Evolutionary conservation across 345 rosid species (phyloP).

Genomic region (Zanthoxylum bungeanum): DNA sequence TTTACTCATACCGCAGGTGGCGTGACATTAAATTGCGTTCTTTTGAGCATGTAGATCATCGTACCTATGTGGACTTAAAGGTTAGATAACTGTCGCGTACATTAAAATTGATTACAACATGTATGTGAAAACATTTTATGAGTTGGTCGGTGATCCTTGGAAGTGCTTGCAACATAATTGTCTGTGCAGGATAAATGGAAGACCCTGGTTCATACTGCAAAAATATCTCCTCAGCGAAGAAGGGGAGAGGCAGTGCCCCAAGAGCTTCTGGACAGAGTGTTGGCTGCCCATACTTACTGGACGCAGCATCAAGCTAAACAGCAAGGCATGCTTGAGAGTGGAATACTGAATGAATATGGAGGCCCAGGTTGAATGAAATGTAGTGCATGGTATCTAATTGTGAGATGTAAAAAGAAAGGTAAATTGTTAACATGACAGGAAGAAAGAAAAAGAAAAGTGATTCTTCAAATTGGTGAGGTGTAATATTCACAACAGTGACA

Average conservation of each 20-base stretch:
- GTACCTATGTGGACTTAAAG: slow-evolving; percentile 88
- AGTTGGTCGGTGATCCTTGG: background rate
- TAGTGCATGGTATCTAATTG: slow-evolving; percentile 24
- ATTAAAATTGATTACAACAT: background rate
- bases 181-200: slow-evolving; percentile 92
- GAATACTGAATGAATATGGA: slow-evolving; percentile 23
- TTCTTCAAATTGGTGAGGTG: slow-evolving; percentile 35
- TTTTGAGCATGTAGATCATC: slow-evolving; percentile 67
- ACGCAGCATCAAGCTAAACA: slow-evolving; percentile 78
- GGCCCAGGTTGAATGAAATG: slow-evolving; percentile 16
- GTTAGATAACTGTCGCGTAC: slow-evolving; percentile 25
- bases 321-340: slow-evolving; percentile 47
- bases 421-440: slow-evolving; percentile 33
- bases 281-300: slow-evolving; percentile 85
- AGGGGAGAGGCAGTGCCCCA: slow-evolving; percentile 98
- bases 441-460: slow-evolving; percentile 19
- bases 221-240: slow-evolving; percentile 83
- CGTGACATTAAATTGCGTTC: slow-evolving; percentile 75
- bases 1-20: slow-evolving; percentile 57
- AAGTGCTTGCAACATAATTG: background rate
- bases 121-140: background rate
- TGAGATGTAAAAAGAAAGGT: slow-evolving; percentile 26
- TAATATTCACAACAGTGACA: slow-evolving; percentile 35
- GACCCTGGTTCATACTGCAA: slow-evolving; percentile 93
- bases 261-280: slow-evolving; percentile 80